Evolutionary conservation across 2,329 filamentous ascomycete genomes (phyloP).

Genomic region (Curvularia verruculosa): DNA sequence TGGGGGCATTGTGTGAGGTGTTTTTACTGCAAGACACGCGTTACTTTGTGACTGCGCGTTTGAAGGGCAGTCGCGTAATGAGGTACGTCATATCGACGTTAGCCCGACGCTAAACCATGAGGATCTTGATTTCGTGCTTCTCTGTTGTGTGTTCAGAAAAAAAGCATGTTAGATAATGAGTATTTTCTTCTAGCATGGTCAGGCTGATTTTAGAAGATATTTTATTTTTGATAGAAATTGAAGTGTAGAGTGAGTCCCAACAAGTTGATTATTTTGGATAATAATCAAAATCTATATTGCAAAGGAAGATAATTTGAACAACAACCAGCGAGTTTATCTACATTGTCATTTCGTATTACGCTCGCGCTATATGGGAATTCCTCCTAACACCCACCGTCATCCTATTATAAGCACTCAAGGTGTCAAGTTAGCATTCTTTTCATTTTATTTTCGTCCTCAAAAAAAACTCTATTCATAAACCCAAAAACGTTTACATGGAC

Average conservation of each 20-base stretch:
- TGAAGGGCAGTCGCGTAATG: background rate
- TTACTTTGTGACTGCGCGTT: background rate
- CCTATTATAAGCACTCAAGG: too few relatives aligned
- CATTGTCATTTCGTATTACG: background rate
- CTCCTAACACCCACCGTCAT: too few relatives aligned
- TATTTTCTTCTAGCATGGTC: background rate
- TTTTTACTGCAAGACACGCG: background rate
- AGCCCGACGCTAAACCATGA: conserved; percentile 7
- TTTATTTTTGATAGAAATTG: too few relatives aligned
- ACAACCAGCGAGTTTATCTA: background rate
- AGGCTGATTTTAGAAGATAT: background rate
- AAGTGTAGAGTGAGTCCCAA: too few relatives aligned
- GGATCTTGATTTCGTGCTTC: conserved; percentile 5
- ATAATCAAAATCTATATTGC: background rate
- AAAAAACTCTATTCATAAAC: too few relatives aligned
- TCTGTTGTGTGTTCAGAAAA: background rate
- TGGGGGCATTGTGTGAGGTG: conserved; percentile 9
- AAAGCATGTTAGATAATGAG: background rate
- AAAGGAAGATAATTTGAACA: background rate
- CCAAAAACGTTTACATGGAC: too few relatives aligned
- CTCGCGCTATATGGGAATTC: too few relatives aligned
- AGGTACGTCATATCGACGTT: conserved; percentile 15
- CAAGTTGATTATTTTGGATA: background rate
- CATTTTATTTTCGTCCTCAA: too few relatives aligned
- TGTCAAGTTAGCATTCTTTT: too few relatives aligned